These are phyloP conservation scores for Enteropsectra breve DNA, from an alignment of 371 early-diverging fungal species.

Conservation along the genomic window DNA sequence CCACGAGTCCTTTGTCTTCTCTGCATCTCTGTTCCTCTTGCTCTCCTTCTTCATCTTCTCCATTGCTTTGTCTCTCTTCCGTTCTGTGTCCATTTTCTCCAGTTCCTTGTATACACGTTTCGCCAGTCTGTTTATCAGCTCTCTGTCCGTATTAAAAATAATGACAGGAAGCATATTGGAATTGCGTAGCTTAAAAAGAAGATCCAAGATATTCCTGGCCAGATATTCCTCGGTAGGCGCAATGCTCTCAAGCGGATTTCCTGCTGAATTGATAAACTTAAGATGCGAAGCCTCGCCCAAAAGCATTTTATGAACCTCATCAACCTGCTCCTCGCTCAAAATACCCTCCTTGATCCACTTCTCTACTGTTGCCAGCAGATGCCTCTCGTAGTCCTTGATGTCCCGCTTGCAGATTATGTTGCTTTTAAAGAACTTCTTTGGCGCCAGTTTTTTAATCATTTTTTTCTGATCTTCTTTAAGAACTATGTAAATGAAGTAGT, in stretches of 20 bases:
- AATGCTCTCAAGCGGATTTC: constrained; percentile 27
- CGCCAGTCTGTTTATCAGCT: constrained; percentile 61
- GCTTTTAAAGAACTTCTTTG: constrained; percentile 58
- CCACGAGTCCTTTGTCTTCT: constrained; percentile 55
- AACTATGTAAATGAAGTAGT: constrained; percentile 54
- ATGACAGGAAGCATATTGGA: constrained; percentile 62
- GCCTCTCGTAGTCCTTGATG: constrained; percentile 52
- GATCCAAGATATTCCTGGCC: constrained; percentile 48
- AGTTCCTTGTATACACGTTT: constrained; percentile 50
- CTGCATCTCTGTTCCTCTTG: constrained; percentile 53
- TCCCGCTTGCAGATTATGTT: constrained; percentile 58
- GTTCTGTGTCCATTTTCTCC: constrained; percentile 45
- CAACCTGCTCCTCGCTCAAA: constrained; percentile 50
- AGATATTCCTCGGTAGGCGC: constrained; percentile 33
- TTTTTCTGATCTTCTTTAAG: constrained; percentile 46
- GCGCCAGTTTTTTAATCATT: constrained; percentile 48
- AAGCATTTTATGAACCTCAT: constrained; percentile 53
- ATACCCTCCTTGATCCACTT: constrained; percentile 48
- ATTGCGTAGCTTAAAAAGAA: constrained; percentile 50
- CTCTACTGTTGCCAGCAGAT: constrained; percentile 50
- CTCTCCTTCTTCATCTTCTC: constrained; percentile 55
- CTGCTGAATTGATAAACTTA: too few relatives aligned
- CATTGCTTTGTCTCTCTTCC: constrained; percentile 40
- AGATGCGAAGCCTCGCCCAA: constrained; percentile 50
- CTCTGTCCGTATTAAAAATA: constrained; percentile 63